A percentile compares a stretch with the other conserved stretches of the same genome.
Evolutionary conservation across 371 early-diverging fungal genomes (phyloP).

Genomic region (Gilbertella persicaria): DNA sequence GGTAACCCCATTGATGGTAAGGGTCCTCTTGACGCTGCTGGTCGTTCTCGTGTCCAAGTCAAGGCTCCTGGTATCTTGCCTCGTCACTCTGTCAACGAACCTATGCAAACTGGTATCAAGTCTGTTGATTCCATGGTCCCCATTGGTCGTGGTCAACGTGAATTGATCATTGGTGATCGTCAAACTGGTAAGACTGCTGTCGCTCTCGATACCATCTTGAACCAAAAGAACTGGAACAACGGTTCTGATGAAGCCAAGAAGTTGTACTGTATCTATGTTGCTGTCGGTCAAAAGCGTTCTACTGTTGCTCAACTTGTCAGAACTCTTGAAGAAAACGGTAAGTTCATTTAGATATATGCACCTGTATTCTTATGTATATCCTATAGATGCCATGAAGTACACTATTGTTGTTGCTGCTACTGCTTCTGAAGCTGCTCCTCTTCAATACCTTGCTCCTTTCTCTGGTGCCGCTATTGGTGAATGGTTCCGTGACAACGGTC

Average conservation of each 20-base stretch:
- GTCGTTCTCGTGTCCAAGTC: conserved; percentile 89
- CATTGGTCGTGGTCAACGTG: conserved; percentile 98
- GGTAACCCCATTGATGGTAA: conserved; percentile 98
- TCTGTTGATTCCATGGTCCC: conserved; percentile 98
- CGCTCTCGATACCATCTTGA: conserved; percentile 93
- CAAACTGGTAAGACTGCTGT: conserved; percentile 97
- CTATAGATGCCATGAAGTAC: conserved; percentile 69
- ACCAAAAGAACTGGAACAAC: conserved; percentile 94
- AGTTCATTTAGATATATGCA: not conserved
- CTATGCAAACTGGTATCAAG: conserved; percentile 98
- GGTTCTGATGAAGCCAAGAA: conserved; percentile 37
- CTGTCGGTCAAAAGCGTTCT: conserved; percentile 95
- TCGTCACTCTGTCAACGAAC: conserved; percentile 95
- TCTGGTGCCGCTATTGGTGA: conserved; percentile 92
- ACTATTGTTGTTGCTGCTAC: conserved; percentile 95
- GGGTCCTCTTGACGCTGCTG: conserved; percentile 84
- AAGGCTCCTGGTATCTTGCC: conserved; percentile 98
- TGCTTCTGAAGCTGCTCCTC: conserved; percentile 93
- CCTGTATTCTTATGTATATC: not conserved
- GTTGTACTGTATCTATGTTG: conserved; percentile 95
- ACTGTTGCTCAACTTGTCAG: conserved; percentile 96
- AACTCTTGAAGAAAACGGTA: conserved; percentile 86
- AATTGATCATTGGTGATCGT: conserved; percentile 98
- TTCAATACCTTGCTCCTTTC: conserved; percentile 95
- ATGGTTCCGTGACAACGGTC: conserved; percentile 96